A percentile compares a stretch with the other conserved stretches of the same genome.
phyloP scores from a whole-genome alignment of 2,329 filamentous ascomycete genomes.

The Drechslerella stenobrocha region DNA sequence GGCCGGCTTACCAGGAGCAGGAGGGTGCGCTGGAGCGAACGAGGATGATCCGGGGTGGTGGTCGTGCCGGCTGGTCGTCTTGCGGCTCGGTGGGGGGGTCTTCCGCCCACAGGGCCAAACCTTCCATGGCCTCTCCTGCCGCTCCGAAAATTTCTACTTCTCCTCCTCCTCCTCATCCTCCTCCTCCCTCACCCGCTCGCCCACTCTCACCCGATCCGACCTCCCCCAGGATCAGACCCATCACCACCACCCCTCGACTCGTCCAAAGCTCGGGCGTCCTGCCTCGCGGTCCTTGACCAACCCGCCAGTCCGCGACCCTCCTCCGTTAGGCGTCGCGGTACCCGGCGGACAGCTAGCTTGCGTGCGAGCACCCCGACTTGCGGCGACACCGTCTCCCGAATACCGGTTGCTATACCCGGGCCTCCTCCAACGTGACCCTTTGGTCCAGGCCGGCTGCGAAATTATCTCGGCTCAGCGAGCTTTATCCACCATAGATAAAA shows the following conservation, averaged over 20 bases:
- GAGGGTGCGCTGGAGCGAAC: conserved; percentile 49
- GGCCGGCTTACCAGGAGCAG: conserved; percentile 47
- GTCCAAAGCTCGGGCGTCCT: too few species aligned
- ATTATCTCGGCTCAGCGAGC: background rate
- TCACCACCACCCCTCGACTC: too few species aligned
- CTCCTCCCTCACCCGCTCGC: conserved; percentile 26
- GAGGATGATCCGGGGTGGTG: conserved; percentile 49
- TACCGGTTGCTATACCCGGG: too few species aligned
- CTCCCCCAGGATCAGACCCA: too few species aligned
- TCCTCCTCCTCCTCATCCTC: conserved; percentile 20
- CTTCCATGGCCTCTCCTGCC: conserved; percentile 18
- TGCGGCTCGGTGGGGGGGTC: conserved; percentile 47
- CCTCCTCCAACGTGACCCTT: too few species aligned
- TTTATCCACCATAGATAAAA: background rate
- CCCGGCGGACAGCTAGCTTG: too few species aligned
- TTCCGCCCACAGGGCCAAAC: conserved; percentile 42
- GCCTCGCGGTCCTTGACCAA: too few species aligned
- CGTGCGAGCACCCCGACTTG: too few species aligned
- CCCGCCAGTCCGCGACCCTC: too few species aligned
- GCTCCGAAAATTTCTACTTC: conserved; percentile 29
- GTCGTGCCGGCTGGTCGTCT: too few species aligned
- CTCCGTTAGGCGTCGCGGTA: too few species aligned
- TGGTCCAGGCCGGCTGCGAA: too few species aligned
- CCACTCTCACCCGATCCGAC: conserved; percentile 25
- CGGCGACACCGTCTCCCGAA: background rate